Conservation (phyloP, 2,329 filamentous ascomycete genomes). For the Pseudopyrenochaeta lycopersici region DNA sequence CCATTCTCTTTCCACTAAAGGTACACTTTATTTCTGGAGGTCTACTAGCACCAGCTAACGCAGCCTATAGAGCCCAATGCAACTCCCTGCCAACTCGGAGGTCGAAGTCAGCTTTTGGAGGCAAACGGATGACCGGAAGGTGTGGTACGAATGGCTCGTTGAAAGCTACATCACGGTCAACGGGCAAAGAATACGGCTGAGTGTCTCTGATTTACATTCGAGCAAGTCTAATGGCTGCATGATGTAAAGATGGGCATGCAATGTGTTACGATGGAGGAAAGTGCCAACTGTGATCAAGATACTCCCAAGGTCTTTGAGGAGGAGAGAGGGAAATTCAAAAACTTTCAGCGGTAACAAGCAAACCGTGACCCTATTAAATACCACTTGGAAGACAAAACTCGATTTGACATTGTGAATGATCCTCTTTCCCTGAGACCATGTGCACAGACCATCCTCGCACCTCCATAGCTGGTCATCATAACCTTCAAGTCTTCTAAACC, state of each 20-base stretch:
- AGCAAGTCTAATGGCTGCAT: constrained; percentile 51
- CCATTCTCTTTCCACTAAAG: constrained; percentile 96
- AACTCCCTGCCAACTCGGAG: constrained; percentile 84
- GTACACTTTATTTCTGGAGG: constrained; percentile 62
- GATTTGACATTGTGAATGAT: not conserved
- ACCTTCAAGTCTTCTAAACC: not conserved
- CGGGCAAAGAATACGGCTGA: constrained; percentile 71
- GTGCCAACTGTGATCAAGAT: no score
- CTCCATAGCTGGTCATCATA: no score
- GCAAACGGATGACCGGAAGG: constrained; percentile 91
- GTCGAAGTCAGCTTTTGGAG: constrained; percentile 95
- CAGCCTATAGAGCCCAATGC: constrained; percentile 76
- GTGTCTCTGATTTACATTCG: constrained; percentile 52
- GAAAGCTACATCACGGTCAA: constrained; percentile 78
- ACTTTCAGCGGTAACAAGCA: no score
- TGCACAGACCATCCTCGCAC: no score
- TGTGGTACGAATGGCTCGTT: constrained; percentile 99
- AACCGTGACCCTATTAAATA: no score
- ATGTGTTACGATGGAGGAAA: no score
- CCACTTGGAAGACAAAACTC: no score
- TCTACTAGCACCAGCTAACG: constrained; percentile 7
- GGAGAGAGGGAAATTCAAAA: no score
- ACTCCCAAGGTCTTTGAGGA: no score
- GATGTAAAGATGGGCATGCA: constrained; percentile 45
- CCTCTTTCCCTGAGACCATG: not conserved